Evolutionary conservation across 106 monocot genomes (phyloP), one percentile per base, ranked within the genome.

Genomic region (Narthecium ossifragum): DNA sequence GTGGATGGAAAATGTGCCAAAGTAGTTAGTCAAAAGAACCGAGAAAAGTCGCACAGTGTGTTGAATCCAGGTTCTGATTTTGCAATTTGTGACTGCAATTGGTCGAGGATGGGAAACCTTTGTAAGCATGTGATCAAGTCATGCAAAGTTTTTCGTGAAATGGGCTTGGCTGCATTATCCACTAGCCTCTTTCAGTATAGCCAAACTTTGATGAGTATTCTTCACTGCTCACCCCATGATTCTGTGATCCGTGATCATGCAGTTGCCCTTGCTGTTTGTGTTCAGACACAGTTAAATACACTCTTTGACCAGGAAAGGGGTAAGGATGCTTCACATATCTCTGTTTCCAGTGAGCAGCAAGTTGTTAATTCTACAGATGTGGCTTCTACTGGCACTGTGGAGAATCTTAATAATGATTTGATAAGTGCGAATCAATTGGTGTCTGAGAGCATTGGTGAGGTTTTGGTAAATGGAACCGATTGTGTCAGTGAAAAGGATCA

Each of bases 221-320:
- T 96, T 55, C 29, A 70, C 17, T 76, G 80, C 31, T 75, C 85
- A 30, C 83, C 85, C 7, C 73, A 75, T 61, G 90, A 96, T 83
- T 90, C 86, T 66, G 15, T 96, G 25, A 65, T 86, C 33, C 77
- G 86, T 58, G 94, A 90, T 59, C 86, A 90, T 76, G 83, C 80
- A 26, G 36, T 96, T 55, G 80, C 80, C 4, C 36, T 96, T 36
- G 77, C 86, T 52, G 60, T 77, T 25, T 77, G 61, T 48, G 80
- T 86, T 48, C 77, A 77, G 55, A 60, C 53, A 23, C 89, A 90
- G 67, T 53, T 90, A 62, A 69, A 67, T 59, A 6, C 68, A 21
- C 64, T 90, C 12, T 68, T 72, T 54, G 49, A 39, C 26, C 21
- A 17, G 3, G 53, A 71, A 50, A 31, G 22, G 57, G 26, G 37